Percentiles rank a stretch among this genome's conserved stretches.
These are phyloP conservation scores for Colletotrichum shisoi DNA, from an alignment of 2,329 filamentous ascomycete genomes.

Conservation along the genomic window DNA sequence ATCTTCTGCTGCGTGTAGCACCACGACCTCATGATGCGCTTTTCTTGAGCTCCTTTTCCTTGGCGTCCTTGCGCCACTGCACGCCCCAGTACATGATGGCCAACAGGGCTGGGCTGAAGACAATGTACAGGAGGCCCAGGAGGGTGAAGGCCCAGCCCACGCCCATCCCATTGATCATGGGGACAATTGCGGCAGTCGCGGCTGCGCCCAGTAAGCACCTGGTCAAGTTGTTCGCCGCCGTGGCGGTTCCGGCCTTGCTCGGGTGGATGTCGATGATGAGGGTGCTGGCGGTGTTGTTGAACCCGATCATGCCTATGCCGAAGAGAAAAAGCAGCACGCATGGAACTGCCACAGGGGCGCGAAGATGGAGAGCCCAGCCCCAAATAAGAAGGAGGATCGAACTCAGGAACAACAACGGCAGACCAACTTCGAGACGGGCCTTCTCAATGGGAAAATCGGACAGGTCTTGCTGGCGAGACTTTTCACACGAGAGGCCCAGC, in stretches of 20 bases:
- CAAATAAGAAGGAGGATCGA: slow-evolving; percentile 58
- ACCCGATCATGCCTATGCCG: slow-evolving; percentile 61
- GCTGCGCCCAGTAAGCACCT: slow-evolving; percentile 64
- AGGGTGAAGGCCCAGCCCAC: slow-evolving; percentile 62
- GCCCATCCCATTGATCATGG: slow-evolving; percentile 61
- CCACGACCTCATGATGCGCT: background rate
- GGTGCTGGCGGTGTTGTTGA: slow-evolving; percentile 61
- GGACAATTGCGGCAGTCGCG: slow-evolving; percentile 60
- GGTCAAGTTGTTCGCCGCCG: slow-evolving; percentile 64
- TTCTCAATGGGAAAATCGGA: slow-evolving; percentile 60
- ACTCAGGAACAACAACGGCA: slow-evolving; percentile 61
- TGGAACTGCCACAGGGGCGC: slow-evolving; percentile 55
- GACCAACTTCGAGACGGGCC: slow-evolving; percentile 58
- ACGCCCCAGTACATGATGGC: slow-evolving; percentile 54
- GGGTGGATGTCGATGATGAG: slow-evolving; percentile 66
- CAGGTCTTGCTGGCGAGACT: slow-evolving; percentile 61
- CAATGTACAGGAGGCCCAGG: slow-evolving; percentile 53
- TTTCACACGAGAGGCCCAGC: slow-evolving; percentile 62
- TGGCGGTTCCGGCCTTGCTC: slow-evolving; percentile 60
- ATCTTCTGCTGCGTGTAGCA: background rate
- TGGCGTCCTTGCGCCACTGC: slow-evolving; percentile 53
- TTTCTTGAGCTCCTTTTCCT: slow-evolving; percentile 41
- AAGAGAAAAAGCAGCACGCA: slow-evolving; percentile 57
- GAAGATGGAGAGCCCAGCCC: slow-evolving; percentile 60
- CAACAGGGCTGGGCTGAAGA: slow-evolving; percentile 52